phyloP scores from a whole-genome alignment of 169 alveolate genomes.

The Plasmodium knowlesi region DNA sequence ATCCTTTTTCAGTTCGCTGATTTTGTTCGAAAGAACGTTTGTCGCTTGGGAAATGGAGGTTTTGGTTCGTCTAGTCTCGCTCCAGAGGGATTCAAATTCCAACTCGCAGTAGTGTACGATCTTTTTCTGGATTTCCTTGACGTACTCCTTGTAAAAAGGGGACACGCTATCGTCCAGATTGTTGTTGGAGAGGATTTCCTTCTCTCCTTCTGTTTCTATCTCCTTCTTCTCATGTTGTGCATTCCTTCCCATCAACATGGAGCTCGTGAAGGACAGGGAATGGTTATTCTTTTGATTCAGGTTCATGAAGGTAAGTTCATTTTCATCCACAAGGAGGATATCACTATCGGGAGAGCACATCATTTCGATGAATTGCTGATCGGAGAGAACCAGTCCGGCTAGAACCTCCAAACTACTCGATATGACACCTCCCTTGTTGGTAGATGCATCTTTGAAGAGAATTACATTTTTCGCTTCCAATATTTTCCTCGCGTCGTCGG shows the following conservation, averaged over 20 bases:
- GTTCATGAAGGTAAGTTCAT: constrained; percentile 9
- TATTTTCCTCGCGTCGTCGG: constrained; percentile 88
- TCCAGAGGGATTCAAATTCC: constrained; percentile 84
- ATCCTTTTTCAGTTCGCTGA: constrained; percentile 82
- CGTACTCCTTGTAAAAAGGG: constrained; percentile 79
- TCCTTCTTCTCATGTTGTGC: not conserved
- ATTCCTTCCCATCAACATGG: not conserved
- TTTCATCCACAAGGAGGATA: constrained; percentile 12
- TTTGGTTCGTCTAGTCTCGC: constrained; percentile 84
- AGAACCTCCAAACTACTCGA: constrained; percentile 89
- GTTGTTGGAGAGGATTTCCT: not conserved
- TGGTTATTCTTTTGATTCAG: constrained; percentile 30
- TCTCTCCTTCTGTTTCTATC: not conserved
- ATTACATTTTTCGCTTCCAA: constrained; percentile 85
- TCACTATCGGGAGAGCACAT: constrained; percentile 68
- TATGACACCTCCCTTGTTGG: constrained; percentile 92
- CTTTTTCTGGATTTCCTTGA: constrained; percentile 80
- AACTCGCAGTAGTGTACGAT: constrained; percentile 78
- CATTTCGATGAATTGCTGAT: constrained; percentile 77
- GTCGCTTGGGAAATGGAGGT: constrained; percentile 86
- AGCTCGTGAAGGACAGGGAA: constrained; percentile 14
- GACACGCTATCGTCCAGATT: constrained; percentile 6
- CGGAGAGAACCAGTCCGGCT: constrained; percentile 87
- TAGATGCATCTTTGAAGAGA: constrained; percentile 88
- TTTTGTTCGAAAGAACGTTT: constrained; percentile 84